Evolutionary conservation across 2,329 filamentous ascomycete species (phyloP).

Genomic region (Endothia cerciana): DNA sequence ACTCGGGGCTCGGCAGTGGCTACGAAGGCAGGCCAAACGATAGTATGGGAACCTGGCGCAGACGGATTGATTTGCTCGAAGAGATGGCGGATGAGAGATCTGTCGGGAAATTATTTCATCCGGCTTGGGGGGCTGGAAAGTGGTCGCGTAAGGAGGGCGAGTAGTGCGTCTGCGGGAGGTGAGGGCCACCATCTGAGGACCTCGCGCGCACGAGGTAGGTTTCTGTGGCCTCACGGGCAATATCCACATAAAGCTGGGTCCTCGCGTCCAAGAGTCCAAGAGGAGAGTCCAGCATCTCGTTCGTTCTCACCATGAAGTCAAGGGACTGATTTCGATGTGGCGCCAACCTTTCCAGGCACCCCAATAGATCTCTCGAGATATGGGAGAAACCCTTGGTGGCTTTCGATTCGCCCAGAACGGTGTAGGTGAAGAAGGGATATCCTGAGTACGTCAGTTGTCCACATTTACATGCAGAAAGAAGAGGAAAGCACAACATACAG

Average conservation of each 20-base stretch:
- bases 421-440: constrained; percentile 24
- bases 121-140: background rate
- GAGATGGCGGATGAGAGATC: constrained; percentile 15
- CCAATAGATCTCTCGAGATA: constrained; percentile 12
- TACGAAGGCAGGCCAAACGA: constrained; percentile 28
- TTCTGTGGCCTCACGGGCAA: constrained; percentile 15
- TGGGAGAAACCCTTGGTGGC: constrained; percentile 22
- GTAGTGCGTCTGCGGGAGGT: background rate
- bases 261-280: background rate
- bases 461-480: too few relatives aligned
- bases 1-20: constrained; percentile 24
- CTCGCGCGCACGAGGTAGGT: constrained; percentile 23
- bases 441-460: background rate
- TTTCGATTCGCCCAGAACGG: constrained; percentile 23
- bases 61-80: constrained; percentile 22
- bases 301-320: constrained; percentile 11
- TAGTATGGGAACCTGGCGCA: constrained; percentile 23
- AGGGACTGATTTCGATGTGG: constrained; percentile 13
- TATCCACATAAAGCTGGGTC: constrained; percentile 24
- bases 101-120: constrained; percentile 4
- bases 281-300: background rate
- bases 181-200: background rate
- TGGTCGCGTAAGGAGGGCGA: background rate
- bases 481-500: constrained; percentile 10
- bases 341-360: constrained; percentile 8